These are phyloP conservation scores for Gelatoporia subvermispora DNA, from an alignment of 768 basidiomycete genomes.

Conservation along the genomic window DNA sequence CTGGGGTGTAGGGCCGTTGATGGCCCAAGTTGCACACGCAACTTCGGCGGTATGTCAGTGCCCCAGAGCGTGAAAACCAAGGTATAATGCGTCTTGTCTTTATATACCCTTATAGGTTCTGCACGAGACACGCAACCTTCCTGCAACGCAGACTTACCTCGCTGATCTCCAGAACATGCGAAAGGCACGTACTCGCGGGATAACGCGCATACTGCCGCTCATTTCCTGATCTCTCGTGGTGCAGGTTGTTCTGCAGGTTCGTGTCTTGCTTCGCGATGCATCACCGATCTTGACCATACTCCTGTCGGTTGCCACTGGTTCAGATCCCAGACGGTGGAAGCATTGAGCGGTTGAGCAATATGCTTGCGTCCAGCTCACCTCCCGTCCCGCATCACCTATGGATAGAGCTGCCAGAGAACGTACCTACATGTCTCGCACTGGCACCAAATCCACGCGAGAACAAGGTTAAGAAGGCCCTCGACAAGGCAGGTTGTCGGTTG, in stretches of 20 bases:
- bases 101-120: no score
- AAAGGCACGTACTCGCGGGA: conserved; percentile 32
- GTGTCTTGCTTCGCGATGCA: neutral
- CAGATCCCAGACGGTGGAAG: conserved; percentile 31
- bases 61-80: no score
- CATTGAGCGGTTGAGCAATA: conserved; percentile 26
- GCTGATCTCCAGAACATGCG: conserved; percentile 36
- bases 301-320: neutral
- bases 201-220: neutral
- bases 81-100: no score
- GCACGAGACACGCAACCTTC: conserved; percentile 32
- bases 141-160: conserved; percentile 35
- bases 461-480: conserved; percentile 35
- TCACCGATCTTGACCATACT: no score
- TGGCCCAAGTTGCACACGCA: conserved; percentile 41
- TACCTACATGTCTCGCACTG: conserved; percentile 39
- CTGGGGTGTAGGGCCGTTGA: conserved; percentile 41
- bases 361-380: conserved; percentile 22
- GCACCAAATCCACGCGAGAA: conserved; percentile 36
- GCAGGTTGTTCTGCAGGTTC: conserved; percentile 39
- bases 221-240: neutral
- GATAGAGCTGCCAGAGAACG: conserved; percentile 40
- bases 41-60: conserved; percentile 33
- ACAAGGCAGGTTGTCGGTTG: conserved; percentile 35
- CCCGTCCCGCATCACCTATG: conserved; percentile 36